These are phyloP conservation scores for Didymella lethalis DNA, from an alignment of 2,329 filamentous ascomycete genomes.

Conservation along the genomic window DNA sequence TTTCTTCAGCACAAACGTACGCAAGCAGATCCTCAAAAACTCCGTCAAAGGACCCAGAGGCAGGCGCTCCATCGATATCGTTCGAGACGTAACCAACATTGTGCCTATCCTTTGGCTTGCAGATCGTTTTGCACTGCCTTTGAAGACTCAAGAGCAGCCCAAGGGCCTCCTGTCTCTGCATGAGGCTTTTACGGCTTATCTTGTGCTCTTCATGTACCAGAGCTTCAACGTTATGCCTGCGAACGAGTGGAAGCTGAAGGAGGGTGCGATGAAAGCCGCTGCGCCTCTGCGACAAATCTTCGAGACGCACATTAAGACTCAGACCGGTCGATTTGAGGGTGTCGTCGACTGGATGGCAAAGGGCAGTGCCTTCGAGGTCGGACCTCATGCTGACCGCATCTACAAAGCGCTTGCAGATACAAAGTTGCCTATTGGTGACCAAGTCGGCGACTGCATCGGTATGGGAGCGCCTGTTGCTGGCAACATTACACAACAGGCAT, in stretches of 20 bases:
- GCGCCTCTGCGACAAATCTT: conserved; percentile 73
- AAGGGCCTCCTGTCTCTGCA: conserved; percentile 61
- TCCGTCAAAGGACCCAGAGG: conserved; percentile 56
- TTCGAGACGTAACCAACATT: conserved; percentile 74
- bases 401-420: conserved; percentile 60
- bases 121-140: conserved; percentile 69
- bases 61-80: conserved; percentile 59
- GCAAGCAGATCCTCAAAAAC: conserved; percentile 56
- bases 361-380: conserved; percentile 64
- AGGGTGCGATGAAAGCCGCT: conserved; percentile 56
- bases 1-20: conserved; percentile 61
- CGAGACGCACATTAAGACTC: conserved; percentile 70
- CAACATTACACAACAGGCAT: conserved; percentile 62
- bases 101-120: conserved; percentile 70
- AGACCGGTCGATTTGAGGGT: conserved; percentile 62
- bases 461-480: conserved; percentile 60
- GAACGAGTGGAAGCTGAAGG: conserved; percentile 60
- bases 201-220: conserved; percentile 69
- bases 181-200: conserved; percentile 62
- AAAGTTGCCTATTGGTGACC: conserved; percentile 57
- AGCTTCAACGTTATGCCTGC: conserved; percentile 62
- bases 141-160: conserved; percentile 69
- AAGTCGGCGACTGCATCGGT: conserved; percentile 60
- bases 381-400: conserved; percentile 59
- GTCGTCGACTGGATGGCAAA: conserved; percentile 59